Evolutionary conservation across 768 basidiomycete species (phyloP).

Genomic region (Infundibulicybe gibba): DNA sequence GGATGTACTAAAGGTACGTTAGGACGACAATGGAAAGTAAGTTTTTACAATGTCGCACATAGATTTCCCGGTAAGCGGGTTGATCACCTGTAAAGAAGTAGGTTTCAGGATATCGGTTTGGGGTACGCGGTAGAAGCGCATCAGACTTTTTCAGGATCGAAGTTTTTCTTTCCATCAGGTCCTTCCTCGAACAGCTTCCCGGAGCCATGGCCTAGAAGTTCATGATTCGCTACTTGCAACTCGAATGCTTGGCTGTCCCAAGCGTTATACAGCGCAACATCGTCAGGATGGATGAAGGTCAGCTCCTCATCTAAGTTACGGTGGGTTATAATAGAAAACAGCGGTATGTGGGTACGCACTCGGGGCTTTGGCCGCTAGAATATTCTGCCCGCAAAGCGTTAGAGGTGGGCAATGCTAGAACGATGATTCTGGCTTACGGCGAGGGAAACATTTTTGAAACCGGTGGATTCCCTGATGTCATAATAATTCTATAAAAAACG

Average conservation of each 20-base stretch:
- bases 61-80: conserved; percentile 75
- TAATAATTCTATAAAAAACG: conserved; percentile 62
- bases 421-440: conserved; percentile 44
- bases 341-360: conserved; percentile 36
- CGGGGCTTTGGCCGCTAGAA: conserved; percentile 84
- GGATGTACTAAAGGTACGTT: conserved; percentile 43
- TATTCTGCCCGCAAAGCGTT: conserved; percentile 45
- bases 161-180: conserved; percentile 76
- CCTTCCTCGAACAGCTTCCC: conserved; percentile 82
- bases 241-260: conserved; percentile 84
- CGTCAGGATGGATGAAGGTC: conserved; percentile 81
- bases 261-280: conserved; percentile 65
- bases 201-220: conserved; percentile 81
- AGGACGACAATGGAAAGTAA: background rate
- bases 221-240: conserved; percentile 88
- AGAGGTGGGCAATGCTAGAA: background rate
- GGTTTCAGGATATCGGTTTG: background rate
- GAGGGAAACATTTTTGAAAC: conserved; percentile 89
- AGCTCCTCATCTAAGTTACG: conserved; percentile 57
- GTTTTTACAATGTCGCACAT: conserved; percentile 52
- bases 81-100: conserved; percentile 51
- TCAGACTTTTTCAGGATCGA: conserved; percentile 62
- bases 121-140: background rate
- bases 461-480: conserved; percentile 73
- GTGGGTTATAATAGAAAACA: background rate